Conservation (phyloP, 768 basidiomycete genomes). For the Stropharia rugosoannulata region DNA sequence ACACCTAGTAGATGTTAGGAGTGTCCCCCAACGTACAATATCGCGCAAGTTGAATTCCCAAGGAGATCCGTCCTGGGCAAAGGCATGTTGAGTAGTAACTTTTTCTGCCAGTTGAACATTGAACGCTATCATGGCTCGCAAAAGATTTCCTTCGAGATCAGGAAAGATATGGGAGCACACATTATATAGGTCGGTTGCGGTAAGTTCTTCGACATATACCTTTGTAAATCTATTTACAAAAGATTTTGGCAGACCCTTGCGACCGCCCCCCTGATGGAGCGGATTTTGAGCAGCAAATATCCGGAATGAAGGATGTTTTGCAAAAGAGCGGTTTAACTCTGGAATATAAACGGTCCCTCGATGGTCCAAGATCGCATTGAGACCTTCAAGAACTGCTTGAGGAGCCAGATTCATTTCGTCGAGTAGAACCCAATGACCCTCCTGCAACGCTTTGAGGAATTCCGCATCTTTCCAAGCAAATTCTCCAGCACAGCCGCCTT, state of each 20-base stretch:
- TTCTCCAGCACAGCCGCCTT: constrained; percentile 87
- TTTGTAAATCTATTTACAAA: constrained; percentile 99
- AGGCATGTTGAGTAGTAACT: constrained; percentile 58
- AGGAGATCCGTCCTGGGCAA: constrained; percentile 80
- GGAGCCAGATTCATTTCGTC: constrained; percentile 99
- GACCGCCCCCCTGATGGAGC: constrained; percentile 90
- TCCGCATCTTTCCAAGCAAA: constrained; percentile 98
- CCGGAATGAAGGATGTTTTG: constrained; percentile 88
- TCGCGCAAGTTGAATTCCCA: constrained; percentile 99
- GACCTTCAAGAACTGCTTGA: constrained; percentile 93
- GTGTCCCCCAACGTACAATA: constrained; percentile 82
- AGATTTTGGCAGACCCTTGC: constrained; percentile 96
- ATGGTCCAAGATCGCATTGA: constrained; percentile 95
- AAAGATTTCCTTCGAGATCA: constrained; percentile 44
- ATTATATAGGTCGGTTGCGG: constrained; percentile 69
- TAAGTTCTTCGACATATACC: constrained; percentile 88
- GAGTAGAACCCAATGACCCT: constrained; percentile 96
- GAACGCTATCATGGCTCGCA: constrained; percentile 80
- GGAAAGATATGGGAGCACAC: constrained; percentile 80
- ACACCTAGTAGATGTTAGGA: constrained; percentile 35
- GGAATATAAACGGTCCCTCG: constrained; percentile 94
- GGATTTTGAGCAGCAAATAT: constrained; percentile 99
- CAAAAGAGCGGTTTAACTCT: constrained; percentile 88
- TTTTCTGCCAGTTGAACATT: constrained; percentile 71
- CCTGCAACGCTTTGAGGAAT: constrained; percentile 88